Percentiles rank a stretch among this genome's conserved stretches.
Conservation (phyloP, 2,329 filamentous ascomycete genomes). For the Penicillium concentricum region DNA sequence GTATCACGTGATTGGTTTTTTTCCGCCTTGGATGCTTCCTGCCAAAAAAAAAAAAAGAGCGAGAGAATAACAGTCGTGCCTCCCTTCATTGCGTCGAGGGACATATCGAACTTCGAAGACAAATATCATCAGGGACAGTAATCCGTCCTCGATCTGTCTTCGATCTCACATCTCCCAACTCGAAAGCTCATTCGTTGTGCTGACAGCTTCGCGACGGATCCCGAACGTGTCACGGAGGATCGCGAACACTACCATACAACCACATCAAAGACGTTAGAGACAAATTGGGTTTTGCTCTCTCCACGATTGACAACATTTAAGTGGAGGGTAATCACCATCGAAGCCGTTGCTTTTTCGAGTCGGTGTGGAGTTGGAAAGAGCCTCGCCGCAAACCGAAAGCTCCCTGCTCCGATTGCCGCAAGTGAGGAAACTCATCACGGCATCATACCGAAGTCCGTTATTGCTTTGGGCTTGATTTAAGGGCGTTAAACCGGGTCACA, state of each 20-base stretch:
- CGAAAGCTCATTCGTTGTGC: not conserved
- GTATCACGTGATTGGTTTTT: not conserved
- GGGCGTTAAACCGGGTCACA: not conserved
- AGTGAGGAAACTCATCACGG: slow-evolving; percentile 5
- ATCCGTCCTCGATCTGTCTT: not conserved
- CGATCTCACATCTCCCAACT: not conserved
- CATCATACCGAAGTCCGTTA: not conserved
- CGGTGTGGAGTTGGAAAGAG: slow-evolving; percentile 1
- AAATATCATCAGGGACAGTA: not conserved
- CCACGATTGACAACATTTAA: not conserved
- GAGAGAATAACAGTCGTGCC: slow-evolving; percentile 1
- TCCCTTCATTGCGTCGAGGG: slow-evolving; percentile 2
- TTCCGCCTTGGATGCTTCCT: slow-evolving; percentile 10
- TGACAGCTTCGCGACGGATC: slow-evolving; percentile 20
- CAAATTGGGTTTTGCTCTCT: slow-evolving; percentile 10
- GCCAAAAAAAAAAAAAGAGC: slow-evolving; percentile 10
- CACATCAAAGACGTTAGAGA: slow-evolving; percentile 7
- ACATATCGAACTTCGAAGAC: not conserved
- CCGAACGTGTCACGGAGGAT: slow-evolving; percentile 21
- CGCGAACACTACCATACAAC: slow-evolving; percentile 3
- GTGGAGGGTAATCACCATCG: not conserved
- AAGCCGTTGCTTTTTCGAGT: not conserved
- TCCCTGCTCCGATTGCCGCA: slow-evolving; percentile 1
- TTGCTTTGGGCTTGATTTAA: not conserved
- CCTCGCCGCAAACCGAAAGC: slow-evolving; percentile 3